These are phyloP conservation scores for Fusarium graminum DNA, from an alignment of 2,329 filamentous ascomycete species.

Conservation along the genomic window DNA sequence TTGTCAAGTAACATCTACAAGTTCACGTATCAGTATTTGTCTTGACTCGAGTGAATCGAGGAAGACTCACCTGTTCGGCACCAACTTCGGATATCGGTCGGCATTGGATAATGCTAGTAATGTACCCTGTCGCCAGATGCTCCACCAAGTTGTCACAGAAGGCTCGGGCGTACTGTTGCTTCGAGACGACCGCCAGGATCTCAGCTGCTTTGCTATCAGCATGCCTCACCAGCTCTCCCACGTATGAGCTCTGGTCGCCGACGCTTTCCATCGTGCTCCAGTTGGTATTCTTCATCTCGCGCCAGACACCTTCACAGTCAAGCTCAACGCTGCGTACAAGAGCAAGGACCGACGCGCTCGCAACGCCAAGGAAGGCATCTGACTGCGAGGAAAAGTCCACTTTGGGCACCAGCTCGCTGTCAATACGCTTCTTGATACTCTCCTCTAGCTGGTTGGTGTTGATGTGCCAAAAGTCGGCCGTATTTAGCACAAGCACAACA, in stretches of 20 bases:
- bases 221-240: constrained; percentile 81
- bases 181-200: constrained; percentile 81
- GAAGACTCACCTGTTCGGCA: constrained; percentile 79
- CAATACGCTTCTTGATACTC: constrained; percentile 91
- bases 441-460: constrained; percentile 95
- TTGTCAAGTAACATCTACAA: constrained; percentile 92
- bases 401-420: constrained; percentile 77
- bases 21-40: constrained; percentile 41
- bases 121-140: constrained; percentile 81
- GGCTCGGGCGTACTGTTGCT: constrained; percentile 92
- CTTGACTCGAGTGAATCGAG: neutral
- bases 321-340: constrained; percentile 87
- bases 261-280: constrained; percentile 96
- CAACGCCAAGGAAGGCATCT: constrained; percentile 95
- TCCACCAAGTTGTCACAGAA: constrained; percentile 98
- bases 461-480: constrained; percentile 95
- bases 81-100: constrained; percentile 93
- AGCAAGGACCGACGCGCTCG: constrained; percentile 85
- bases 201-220: constrained; percentile 80
- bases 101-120: constrained; percentile 87
- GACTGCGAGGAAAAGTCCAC: constrained; percentile 94
- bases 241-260: constrained; percentile 93
- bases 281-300: constrained; percentile 96
- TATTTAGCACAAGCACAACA: constrained; percentile 89
- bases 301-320: constrained; percentile 88